These are phyloP conservation scores for Colletotrichum agaves DNA, from an alignment of 2,329 filamentous ascomycete genomes.

Conservation along the genomic window DNA sequence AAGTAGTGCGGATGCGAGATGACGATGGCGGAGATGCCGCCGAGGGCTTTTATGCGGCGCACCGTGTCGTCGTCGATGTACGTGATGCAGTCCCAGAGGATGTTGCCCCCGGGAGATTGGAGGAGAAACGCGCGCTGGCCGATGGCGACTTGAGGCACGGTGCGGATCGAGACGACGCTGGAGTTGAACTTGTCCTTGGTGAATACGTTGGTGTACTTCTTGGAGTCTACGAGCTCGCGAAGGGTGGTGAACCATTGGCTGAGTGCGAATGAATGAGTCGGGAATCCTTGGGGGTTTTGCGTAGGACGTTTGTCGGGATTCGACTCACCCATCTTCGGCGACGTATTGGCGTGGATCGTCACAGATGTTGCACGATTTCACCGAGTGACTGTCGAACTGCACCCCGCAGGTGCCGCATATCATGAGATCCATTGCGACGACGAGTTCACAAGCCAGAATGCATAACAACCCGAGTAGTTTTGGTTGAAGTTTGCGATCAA, in stretches of 20 bases:
- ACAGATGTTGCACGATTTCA: constrained; percentile 74
- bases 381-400: constrained; percentile 65
- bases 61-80: constrained; percentile 75
- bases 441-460: neutral
- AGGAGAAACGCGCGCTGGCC: constrained; percentile 80
- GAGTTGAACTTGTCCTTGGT: constrained; percentile 56
- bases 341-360: constrained; percentile 80
- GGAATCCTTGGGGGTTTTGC: too few relatives aligned
- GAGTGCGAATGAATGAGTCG: constrained; percentile 44
- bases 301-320: neutral
- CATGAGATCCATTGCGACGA: constrained; percentile 47
- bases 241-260: constrained; percentile 77
- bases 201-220: constrained; percentile 64
- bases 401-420: constrained; percentile 78
- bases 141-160: constrained; percentile 73
- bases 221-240: constrained; percentile 49
- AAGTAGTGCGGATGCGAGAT: constrained; percentile 89
- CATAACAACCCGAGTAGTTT: neutral
- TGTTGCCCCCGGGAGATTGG: constrained; percentile 71
- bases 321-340: constrained; percentile 48
- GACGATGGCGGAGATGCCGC: constrained; percentile 76
- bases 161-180: constrained; percentile 58
- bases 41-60: constrained; percentile 64
- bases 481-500: too few relatives aligned
- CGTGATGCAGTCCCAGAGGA: constrained; percentile 84